Conservation (phyloP, 2,329 filamentous ascomycete species). For the Fusarium sterilihyphosum region DNA sequence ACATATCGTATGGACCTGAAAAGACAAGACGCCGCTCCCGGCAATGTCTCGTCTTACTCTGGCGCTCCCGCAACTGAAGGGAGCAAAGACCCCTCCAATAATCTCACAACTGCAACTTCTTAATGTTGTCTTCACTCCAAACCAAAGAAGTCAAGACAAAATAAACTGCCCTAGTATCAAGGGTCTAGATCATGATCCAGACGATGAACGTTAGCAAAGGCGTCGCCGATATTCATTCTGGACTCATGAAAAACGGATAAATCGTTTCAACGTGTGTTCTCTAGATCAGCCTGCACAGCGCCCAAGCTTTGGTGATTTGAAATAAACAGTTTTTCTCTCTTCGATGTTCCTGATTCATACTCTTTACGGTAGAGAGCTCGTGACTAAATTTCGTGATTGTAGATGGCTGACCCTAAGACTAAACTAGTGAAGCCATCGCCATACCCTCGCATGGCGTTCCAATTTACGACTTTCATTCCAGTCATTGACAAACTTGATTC, state of each 20-base stretch:
- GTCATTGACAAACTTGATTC: neutral
- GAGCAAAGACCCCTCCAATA: constrained; percentile 6
- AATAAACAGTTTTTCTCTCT: constrained; percentile 8
- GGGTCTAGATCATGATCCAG: constrained; percentile 15
- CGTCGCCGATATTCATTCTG: constrained; percentile 14
- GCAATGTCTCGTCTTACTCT: constrained; percentile 23
- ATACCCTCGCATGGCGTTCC: constrained; percentile 16
- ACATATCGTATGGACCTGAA: neutral
- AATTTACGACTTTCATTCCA: constrained; percentile 25
- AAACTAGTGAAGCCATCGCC: constrained; percentile 26
- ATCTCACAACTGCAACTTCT: neutral
- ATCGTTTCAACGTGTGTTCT: neutral
- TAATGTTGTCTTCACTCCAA: neutral
- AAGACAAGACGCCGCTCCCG: constrained; percentile 16
- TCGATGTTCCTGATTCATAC: neutral
- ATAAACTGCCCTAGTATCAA: neutral
- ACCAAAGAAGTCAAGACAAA: neutral
- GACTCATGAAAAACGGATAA: constrained; percentile 11
- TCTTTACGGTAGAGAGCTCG: neutral
- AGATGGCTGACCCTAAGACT: neutral
- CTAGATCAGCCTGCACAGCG: neutral
- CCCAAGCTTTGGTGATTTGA: constrained; percentile 18
- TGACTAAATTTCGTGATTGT: neutral
- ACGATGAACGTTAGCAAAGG: constrained; percentile 10
- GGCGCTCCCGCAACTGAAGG: constrained; percentile 8